Conservation (phyloP, 129 eudicot genomes). For the Kitagawia praeruptora region DNA sequence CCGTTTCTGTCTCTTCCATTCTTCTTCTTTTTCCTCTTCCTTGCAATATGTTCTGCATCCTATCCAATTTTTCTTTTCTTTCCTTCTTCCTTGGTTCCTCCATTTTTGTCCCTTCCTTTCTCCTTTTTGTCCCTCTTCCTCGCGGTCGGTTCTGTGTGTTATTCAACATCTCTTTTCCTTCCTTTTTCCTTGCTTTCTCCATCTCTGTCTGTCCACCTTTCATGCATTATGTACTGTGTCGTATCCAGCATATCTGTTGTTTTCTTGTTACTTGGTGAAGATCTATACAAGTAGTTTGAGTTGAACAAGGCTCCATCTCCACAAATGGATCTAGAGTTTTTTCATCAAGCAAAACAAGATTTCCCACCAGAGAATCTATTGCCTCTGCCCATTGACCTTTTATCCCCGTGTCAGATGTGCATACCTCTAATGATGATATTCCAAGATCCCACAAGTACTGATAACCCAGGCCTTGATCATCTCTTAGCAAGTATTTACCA, state of each 20-base stretch:
- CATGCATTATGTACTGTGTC: not conserved
- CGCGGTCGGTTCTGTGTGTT: too few species aligned
- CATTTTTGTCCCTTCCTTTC: too few species aligned
- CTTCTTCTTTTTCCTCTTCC: not conserved
- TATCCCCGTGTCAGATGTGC: too few species aligned
- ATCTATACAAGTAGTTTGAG: not conserved
- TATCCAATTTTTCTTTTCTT: not conserved
- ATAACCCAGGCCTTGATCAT: too few species aligned
- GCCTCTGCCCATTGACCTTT: too few species aligned
- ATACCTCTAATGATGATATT: not conserved
- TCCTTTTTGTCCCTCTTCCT: too few species aligned
- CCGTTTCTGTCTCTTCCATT: not conserved
- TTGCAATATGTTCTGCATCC: not conserved
- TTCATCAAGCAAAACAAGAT: not conserved
- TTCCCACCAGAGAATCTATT: too few species aligned
- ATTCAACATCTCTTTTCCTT: too few species aligned
- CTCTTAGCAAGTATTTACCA: not conserved
- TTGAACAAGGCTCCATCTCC: not conserved
- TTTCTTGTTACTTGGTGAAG: not conserved
- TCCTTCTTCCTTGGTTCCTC: too few species aligned
- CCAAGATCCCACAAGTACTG: not conserved
- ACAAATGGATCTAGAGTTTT: not conserved
- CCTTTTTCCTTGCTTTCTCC: too few species aligned
- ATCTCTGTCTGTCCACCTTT: not conserved
- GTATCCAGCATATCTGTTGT: not conserved